Evolutionary conservation across 169 alveolate species (phyloP), one percentile per base, ranked within the genome.

Genomic region (Plasmodium vinckei): DNA sequence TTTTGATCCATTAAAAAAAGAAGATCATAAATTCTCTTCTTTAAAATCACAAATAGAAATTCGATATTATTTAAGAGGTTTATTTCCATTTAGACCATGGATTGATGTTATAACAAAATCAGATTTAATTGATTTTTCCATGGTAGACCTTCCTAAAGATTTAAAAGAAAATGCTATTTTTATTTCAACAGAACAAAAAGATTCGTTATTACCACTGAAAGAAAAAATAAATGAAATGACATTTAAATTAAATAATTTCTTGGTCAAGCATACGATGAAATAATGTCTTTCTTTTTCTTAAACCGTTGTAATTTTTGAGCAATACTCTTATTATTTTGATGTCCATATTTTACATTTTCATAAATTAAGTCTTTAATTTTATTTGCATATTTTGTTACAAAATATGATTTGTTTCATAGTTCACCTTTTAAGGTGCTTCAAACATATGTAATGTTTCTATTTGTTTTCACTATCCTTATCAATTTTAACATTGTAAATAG

Each of bases 1-100:
- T 63, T 77, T 77, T 77, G 88, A 77, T 49, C 88, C 88, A 46
- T 56, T 57, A 23, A 77, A 77, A 77, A 77, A 77, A 57, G 70
- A 77, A 12, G 88, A 77, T 69, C 88, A 77, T 47, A 77, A 77
- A 64, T 77, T 63, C 56, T 64, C 88, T 9, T 77, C 88, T 57
- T 23, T 77, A 25, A 64, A 77, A 57, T 33, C 88, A 47, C 88
- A 77, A 68, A 42, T 77, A 63, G 88, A 77, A 13, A 77, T 77
- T 65, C 65, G 88, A 54, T 77, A 77, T 57, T 77, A 77, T 69
- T 60, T 77, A 65, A 77, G 88, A 57, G 88, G 88, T 12, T 27
- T 77, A 13, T 77, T 77, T 39, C 88, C 88, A 23, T 77, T 77
- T 69, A 77, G 88, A 63, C 88, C 88, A 9, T 77, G 88, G 88